Evolutionary conservation across 2,329 filamentous ascomycete species (phyloP).

Genomic region (Aspergillus clavatus): DNA sequence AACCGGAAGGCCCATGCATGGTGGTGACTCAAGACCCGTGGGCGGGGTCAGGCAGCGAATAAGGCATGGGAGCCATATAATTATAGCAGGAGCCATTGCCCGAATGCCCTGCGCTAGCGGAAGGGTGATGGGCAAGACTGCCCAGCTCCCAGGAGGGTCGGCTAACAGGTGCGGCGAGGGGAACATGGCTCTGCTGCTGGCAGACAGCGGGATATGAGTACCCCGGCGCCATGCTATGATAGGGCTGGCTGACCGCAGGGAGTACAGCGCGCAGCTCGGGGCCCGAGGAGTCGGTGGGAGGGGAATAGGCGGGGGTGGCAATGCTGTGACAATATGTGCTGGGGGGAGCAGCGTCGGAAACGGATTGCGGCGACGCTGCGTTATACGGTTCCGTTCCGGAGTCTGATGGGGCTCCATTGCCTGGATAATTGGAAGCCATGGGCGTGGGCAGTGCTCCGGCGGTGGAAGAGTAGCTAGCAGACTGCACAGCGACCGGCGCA

Average conservation of each 20-base stretch:
- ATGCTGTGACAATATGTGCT: conserved; percentile 42
- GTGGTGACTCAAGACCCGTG: conserved; percentile 18
- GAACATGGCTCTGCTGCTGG: conserved; percentile 25
- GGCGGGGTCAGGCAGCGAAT: conserved; percentile 27
- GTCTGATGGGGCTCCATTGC: conserved; percentile 43
- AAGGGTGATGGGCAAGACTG: conserved; percentile 23
- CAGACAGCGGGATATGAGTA: conserved; percentile 33
- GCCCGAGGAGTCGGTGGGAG: conserved; percentile 32
- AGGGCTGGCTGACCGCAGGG: conserved; percentile 28
- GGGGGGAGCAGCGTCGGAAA: conserved; percentile 42
- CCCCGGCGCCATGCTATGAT: conserved; percentile 24
- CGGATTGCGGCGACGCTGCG: conserved; percentile 47
- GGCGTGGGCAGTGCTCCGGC: conserved; percentile 44
- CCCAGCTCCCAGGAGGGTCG: conserved; percentile 39
- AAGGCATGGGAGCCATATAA: conserved; percentile 32
- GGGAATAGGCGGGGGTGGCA: conserved; percentile 42
- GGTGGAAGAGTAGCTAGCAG: conserved; percentile 65
- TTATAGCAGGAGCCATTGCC: conserved; percentile 24
- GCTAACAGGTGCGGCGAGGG: conserved; percentile 28
- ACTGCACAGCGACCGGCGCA: conserved; percentile 39
- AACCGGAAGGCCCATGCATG: too few species aligned
- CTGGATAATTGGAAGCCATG: conserved; percentile 35
- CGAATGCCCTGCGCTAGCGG: conserved; percentile 23
- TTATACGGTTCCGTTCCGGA: conserved; percentile 46
- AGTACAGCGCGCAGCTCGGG: conserved; percentile 37